Percentiles rank a stretch among this genome's conserved stretches.
phyloP scores from a whole-genome alignment of 805 yeast species.

The Candida montana region DNA sequence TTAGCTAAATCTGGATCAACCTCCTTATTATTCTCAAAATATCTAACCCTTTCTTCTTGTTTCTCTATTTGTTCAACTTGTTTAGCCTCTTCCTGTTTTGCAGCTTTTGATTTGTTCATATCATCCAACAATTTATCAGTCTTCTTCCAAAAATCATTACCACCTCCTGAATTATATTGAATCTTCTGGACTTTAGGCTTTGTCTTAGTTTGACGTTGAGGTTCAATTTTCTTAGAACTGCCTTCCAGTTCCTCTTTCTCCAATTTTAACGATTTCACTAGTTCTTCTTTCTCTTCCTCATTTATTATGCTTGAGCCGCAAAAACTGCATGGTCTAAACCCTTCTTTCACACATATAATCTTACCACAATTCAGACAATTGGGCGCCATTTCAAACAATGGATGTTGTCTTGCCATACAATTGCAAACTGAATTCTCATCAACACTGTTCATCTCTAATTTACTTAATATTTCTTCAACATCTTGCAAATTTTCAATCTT shows the following conservation, averaged over 20 bases:
- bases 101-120: slow-evolving; percentile 30
- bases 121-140: slow-evolving; percentile 59
- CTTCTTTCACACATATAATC: slow-evolving; percentile 86
- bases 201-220: slow-evolving; percentile 18
- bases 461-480: slow-evolving; percentile 55
- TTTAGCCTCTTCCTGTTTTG: slow-evolving; percentile 24
- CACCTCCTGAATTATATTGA: slow-evolving; percentile 53
- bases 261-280: slow-evolving; percentile 43
- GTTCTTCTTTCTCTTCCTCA: slow-evolving; percentile 53
- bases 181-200: slow-evolving; percentile 42
- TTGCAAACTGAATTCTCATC: slow-evolving; percentile 44
- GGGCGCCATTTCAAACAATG: slow-evolving; percentile 84
- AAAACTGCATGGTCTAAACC: slow-evolving; percentile 81
- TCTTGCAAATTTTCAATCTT: slow-evolving; percentile 57
- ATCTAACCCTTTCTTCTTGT: slow-evolving; percentile 40
- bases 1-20: slow-evolving; percentile 53
- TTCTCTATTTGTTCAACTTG: slow-evolving; percentile 33
- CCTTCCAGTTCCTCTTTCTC: slow-evolving; percentile 46
- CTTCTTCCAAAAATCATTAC: slow-evolving; percentile 59
- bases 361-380: slow-evolving; percentile 94
- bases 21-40: slow-evolving; percentile 33
- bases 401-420: slow-evolving; percentile 86
- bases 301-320: slow-evolving; percentile 70
- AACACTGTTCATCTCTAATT: slow-evolving; percentile 38
- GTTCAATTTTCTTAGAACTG: slow-evolving; percentile 16